Percentiles rank a stretch among this genome's conserved stretches.
Conservation (phyloP, 495 filamentous ascomycete genomes). For the Xylaria longipes region DNA sequence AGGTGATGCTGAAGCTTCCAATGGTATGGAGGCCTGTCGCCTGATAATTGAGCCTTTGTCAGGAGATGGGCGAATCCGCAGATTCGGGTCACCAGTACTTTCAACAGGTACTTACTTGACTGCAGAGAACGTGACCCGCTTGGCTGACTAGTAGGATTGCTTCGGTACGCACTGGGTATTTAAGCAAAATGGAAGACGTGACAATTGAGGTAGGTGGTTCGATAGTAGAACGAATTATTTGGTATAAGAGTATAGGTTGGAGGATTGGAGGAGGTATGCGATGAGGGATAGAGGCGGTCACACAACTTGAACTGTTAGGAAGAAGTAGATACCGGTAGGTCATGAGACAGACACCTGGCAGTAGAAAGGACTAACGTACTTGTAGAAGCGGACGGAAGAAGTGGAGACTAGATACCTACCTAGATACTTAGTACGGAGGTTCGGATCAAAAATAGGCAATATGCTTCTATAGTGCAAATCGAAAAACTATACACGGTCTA, state of each 20-base stretch:
- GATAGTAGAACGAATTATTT: neutral
- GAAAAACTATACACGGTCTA: no score
- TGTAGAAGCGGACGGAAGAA: neutral
- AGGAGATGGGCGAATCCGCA: neutral
- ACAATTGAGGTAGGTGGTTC: neutral
- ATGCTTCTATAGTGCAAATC: no score
- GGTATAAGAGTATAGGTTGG: neutral
- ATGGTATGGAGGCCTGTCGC: neutral
- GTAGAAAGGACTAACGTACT: neutral
- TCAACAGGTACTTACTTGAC: slow-evolving; percentile 8
- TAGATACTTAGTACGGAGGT: no score
- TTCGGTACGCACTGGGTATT: neutral
- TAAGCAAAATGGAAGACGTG: neutral
- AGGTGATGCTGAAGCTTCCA: slow-evolving; percentile 5
- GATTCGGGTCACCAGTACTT: neutral
- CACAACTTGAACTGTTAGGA: neutral
- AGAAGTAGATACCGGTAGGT: slow-evolving; percentile 3
- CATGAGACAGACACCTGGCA: slow-evolving; percentile 8
- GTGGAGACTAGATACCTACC: neutral
- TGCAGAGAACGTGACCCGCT: slow-evolving; percentile 1
- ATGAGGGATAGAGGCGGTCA: slow-evolving; percentile 17
- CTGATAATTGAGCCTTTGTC: neutral
- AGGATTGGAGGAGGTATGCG: neutral
- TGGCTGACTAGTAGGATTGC: neutral
- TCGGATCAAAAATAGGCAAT: no score